A percentile compares a stretch with the other conserved stretches of the same genome.
Conservation (phyloP, 805 yeast species). For the Yarrowia phangngaensis region DNA sequence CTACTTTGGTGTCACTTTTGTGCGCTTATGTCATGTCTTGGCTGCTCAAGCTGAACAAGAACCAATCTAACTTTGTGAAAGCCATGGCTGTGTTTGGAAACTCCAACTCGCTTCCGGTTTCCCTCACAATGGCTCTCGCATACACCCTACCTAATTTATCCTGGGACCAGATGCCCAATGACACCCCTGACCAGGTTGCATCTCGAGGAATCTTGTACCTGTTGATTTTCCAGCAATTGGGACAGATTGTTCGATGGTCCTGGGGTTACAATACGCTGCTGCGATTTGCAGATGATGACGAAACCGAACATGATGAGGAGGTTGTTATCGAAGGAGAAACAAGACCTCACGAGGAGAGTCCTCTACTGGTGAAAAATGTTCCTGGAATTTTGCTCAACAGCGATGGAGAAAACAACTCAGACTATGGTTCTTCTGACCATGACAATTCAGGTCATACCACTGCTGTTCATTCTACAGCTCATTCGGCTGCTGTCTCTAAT, state of each 20-base stretch:
- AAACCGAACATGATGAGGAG: background rate
- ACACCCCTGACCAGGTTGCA: slow-evolving; percentile 55
- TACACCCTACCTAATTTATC: slow-evolving; percentile 54
- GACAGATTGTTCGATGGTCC: slow-evolving; percentile 64
- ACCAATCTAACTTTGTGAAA: slow-evolving; percentile 85
- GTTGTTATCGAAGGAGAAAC: background rate
- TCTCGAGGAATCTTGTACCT: slow-evolving; percentile 59
- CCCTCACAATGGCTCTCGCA: slow-evolving; percentile 69
- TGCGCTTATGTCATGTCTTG: slow-evolving; percentile 58
- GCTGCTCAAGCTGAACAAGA: slow-evolving; percentile 55
- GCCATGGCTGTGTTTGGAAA: slow-evolving; percentile 98
- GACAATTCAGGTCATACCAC: slow-evolving; percentile 7
- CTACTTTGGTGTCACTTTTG: slow-evolving; percentile 69
- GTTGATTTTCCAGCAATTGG: slow-evolving; percentile 61
- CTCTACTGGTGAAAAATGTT: background rate
- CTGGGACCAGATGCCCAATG: slow-evolving; percentile 57
- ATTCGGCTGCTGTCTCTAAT: no score
- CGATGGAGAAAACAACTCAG: background rate
- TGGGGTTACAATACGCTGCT: slow-evolving; percentile 66
- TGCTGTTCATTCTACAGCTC: background rate
- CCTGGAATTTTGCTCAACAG: slow-evolving; percentile 3
- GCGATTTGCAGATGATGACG: background rate
- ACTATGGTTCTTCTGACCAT: background rate
- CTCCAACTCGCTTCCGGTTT: slow-evolving; percentile 91
- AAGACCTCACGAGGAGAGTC: background rate